Evolutionary conservation across 208 protist genomes (phyloP).

Genomic region (Trypanosoma avium): DNA sequence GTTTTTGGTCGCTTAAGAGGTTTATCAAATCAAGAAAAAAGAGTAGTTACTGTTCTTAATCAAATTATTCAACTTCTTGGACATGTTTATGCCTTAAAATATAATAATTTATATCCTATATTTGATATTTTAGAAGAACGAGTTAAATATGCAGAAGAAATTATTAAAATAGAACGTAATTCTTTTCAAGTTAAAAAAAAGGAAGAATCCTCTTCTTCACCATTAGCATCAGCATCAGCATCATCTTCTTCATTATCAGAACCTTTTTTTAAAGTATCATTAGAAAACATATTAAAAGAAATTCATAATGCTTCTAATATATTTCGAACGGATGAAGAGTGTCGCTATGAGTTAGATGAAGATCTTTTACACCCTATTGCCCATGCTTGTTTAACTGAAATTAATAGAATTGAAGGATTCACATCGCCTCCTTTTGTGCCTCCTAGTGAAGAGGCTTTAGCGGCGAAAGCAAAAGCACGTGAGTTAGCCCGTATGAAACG

Average conservation of each 20-base stretch:
- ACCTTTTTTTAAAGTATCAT: constrained; percentile 62
- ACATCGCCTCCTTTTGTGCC: constrained; percentile 50
- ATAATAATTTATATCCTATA: constrained; percentile 74
- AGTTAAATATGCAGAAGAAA: constrained; percentile 39
- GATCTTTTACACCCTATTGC: constrained; percentile 86
- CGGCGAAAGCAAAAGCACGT: constrained; percentile 54
- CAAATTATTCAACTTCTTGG: constrained; percentile 75
- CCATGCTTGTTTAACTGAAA: constrained; percentile 64
- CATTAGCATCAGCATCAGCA: constrained; percentile 24
- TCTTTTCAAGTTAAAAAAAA: constrained; percentile 46
- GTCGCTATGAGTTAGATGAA: constrained; percentile 82
- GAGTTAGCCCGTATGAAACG: constrained; percentile 58
- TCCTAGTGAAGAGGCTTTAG: constrained; percentile 51
- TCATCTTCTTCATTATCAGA: constrained; percentile 33
- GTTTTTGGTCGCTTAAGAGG: constrained; percentile 58
- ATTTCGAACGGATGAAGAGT: constrained; percentile 77
- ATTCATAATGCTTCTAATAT: constrained; percentile 39
- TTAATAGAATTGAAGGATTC: constrained; percentile 88
- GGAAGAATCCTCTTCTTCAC: too few relatives aligned
- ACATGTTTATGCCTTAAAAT: constrained; percentile 71
- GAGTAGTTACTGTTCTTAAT: constrained; percentile 54
- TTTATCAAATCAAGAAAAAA: constrained; percentile 70
- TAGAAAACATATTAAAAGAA: constrained; percentile 37
- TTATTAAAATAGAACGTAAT: constrained; percentile 60
- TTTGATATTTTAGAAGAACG: constrained; percentile 61